A percentile compares a stretch with the other conserved stretches of the same genome.
Evolutionary conservation across 2,329 filamentous ascomycete genomes (phyloP).

Genomic region (Nigrospora oryzae): DNA sequence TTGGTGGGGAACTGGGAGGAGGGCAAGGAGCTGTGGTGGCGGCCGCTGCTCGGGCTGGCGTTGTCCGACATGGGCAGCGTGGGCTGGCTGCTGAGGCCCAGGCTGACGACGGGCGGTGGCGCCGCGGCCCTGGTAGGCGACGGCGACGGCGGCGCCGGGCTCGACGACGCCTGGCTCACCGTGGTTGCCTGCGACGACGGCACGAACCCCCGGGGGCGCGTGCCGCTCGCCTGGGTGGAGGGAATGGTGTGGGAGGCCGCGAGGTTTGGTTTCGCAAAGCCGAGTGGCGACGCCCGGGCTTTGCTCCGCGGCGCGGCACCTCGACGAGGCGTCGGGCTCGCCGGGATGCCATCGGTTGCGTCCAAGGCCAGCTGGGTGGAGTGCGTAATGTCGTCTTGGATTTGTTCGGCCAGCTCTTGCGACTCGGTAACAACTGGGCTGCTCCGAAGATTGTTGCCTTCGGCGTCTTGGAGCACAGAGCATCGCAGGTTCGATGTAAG

Average conservation of each 20-base stretch:
- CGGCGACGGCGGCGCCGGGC: constrained; percentile 11
- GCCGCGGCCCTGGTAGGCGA: constrained; percentile 18
- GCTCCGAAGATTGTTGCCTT: constrained; percentile 7
- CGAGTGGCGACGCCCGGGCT: neutral
- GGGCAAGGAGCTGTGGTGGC: constrained; percentile 13
- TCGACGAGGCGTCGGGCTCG: neutral
- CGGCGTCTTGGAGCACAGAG: constrained; percentile 19
- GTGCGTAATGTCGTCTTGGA: constrained; percentile 35
- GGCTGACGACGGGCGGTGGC: constrained; percentile 7
- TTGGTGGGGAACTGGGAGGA: constrained; percentile 41
- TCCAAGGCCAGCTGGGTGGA: constrained; percentile 24
- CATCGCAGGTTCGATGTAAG: constrained; percentile 49
- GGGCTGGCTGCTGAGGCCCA: neutral
- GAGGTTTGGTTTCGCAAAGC: neutral
- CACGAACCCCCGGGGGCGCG: constrained; percentile 9
- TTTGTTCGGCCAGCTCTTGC: constrained; percentile 43
- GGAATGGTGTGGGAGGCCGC: neutral
- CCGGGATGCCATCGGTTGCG: constrained; percentile 2
- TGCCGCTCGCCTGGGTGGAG: constrained; percentile 2
- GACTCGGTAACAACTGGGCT: constrained; percentile 28
- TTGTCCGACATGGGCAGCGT: neutral
- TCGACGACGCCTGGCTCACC: constrained; percentile 25
- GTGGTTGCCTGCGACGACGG: constrained; percentile 35
- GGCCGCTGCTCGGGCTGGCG: constrained; percentile 6
- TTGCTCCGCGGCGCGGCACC: neutral